These are phyloP conservation scores for Ophiostoma perfectum DNA, from an alignment of 2,329 filamentous ascomycete species.

Conservation along the genomic window DNA sequence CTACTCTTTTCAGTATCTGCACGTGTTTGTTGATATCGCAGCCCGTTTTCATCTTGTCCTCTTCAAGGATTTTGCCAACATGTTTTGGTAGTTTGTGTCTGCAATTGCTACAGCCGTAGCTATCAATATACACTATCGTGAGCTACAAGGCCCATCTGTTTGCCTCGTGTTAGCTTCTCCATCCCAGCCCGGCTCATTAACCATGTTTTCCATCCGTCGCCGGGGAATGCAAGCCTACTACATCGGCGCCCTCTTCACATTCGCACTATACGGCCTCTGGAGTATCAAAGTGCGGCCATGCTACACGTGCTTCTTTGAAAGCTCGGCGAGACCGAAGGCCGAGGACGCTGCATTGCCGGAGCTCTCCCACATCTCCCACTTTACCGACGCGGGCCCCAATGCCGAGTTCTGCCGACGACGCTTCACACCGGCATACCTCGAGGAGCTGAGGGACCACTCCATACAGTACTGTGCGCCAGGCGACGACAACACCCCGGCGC, in stretches of 20 bases:
- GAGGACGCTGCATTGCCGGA: background rate
- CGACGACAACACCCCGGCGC: background rate
- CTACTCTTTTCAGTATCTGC: background rate
- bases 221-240: slow-evolving; percentile 7
- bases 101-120: background rate
- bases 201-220: slow-evolving; percentile 9
- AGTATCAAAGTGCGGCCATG: background rate
- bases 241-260: slow-evolving; percentile 2
- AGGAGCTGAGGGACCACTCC: slow-evolving; percentile 22
- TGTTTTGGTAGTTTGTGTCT: background rate
- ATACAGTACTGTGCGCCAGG: slow-evolving; percentile 24
- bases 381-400: background rate
- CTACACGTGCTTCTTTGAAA: background rate
- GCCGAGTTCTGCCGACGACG: slow-evolving; percentile 18
- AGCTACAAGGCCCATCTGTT: background rate
- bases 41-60: background rate
- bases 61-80: background rate
- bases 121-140: background rate
- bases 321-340: no score
- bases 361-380: background rate
- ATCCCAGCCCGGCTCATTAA: background rate
- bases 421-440: slow-evolving; percentile 22
- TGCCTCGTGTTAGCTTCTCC: background rate
- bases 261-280: slow-evolving; percentile 15
- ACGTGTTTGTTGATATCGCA: background rate